Evolutionary conservation across 768 basidiomycete genomes (phyloP).

Genomic region (Leucocoprinus birnbaumii): DNA sequence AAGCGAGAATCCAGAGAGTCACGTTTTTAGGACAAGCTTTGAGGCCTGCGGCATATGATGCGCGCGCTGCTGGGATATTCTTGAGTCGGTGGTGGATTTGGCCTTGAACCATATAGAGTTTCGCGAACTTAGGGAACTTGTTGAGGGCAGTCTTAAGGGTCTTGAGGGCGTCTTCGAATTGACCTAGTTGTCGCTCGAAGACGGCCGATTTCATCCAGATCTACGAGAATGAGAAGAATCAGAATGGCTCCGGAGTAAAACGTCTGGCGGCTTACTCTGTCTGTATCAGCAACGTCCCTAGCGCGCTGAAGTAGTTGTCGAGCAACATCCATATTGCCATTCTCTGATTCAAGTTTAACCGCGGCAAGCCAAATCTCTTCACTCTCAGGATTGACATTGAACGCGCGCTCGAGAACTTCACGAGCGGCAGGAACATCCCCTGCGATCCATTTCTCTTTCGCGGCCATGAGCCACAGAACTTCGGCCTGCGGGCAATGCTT

Average conservation of each 20-base stretch:
- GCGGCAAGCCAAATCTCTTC: conserved; percentile 98
- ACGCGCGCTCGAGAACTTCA: conserved; percentile 83
- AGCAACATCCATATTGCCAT: conserved; percentile 85
- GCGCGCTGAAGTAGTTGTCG: conserved; percentile 86
- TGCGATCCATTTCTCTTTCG: conserved; percentile 93
- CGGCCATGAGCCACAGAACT: conserved; percentile 96
- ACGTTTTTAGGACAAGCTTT: conserved; percentile 86
- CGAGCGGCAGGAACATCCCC: conserved; percentile 92
- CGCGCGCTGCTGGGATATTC: conserved; percentile 67
- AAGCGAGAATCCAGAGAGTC: conserved; percentile 87
- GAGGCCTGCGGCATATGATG: conserved; percentile 78
- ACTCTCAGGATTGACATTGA: conserved; percentile 93
- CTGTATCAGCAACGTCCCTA: conserved; percentile 86
- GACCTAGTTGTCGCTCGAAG: conserved; percentile 88
- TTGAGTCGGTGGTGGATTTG: conserved; percentile 74
- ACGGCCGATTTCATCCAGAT: conserved; percentile 99
- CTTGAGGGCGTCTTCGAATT: conserved; percentile 67
- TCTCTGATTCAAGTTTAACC: conserved; percentile 95
- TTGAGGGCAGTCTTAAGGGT: conserved; percentile 71
- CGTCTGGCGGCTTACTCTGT: conserved; percentile 66
- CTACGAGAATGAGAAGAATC: too few relatives aligned
- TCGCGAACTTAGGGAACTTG: conserved; percentile 88
- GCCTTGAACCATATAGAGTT: conserved; percentile 96
- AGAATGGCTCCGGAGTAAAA: too few relatives aligned
- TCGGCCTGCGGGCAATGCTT: conserved; percentile 94